Conservation (phyloP, 73 alveolate genomes). For the Paraurostyla sp. region DNA sequence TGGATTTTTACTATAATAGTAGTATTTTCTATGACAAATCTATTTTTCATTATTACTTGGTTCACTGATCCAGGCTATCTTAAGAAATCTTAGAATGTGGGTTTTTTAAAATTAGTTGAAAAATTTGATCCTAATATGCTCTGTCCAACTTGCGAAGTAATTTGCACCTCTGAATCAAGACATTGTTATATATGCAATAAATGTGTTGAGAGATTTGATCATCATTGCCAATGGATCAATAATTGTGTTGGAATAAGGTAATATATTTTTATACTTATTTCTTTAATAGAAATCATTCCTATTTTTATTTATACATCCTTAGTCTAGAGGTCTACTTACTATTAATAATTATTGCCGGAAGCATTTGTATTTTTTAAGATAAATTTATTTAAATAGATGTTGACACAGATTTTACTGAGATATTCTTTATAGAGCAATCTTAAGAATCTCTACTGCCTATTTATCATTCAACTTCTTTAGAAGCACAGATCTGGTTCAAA, state of each 20-base stretch:
- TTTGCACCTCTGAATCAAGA: conserved; percentile 81
- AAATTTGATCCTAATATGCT: conserved; percentile 37
- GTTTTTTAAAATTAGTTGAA: conserved; percentile 4
- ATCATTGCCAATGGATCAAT: conserved; percentile 94
- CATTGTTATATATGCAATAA: conserved; percentile 88
- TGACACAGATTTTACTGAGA: not conserved
- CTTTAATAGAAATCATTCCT: conserved; percentile 41
- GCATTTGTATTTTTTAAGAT: not conserved
- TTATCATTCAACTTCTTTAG: not conserved
- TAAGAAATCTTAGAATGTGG: conserved; percentile 10
- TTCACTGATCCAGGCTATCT: conserved; percentile 68
- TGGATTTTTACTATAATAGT: not conserved
- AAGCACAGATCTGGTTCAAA: not conserved
- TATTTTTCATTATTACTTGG: conserved; percentile 54
- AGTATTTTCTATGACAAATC: not conserved
- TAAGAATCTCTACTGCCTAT: not conserved
- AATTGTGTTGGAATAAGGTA: conserved; percentile 89
- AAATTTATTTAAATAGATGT: not conserved
- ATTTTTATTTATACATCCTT: conserved; percentile 38
- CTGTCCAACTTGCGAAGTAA: conserved; percentile 79
- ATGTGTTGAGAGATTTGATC: conserved; percentile 90
- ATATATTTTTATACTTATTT: conserved; percentile 51
- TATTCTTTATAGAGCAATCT: not conserved
- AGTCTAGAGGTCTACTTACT: not conserved
- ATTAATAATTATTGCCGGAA: not conserved